These are phyloP conservation scores for Xylaria curta DNA, from an alignment of 495 filamentous ascomycete genomes.

Conservation along the genomic window DNA sequence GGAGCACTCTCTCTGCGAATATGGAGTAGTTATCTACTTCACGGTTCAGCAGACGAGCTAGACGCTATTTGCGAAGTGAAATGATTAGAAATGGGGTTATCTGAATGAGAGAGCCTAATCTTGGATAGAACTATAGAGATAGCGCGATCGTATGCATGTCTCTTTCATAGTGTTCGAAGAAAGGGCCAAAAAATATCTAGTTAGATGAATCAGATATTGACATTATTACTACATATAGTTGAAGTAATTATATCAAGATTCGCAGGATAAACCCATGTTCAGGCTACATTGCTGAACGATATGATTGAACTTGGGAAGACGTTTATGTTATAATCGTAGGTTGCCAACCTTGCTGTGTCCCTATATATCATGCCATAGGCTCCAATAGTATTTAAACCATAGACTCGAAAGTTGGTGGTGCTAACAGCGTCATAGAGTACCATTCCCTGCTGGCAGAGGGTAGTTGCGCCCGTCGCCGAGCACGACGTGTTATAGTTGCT, in stretches of 20 bases:
- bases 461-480: conserved; percentile 49
- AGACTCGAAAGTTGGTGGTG: conserved; percentile 48
- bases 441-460: conserved; percentile 67
- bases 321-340: conserved; percentile 60
- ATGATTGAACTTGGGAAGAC: conserved; percentile 62
- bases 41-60: background rate
- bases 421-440: conserved; percentile 59
- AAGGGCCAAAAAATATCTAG: background rate
- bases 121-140: background rate
- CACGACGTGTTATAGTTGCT: conserved; percentile 54
- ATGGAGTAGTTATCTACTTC: background rate
- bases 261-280: background rate
- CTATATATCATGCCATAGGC: conserved; percentile 50
- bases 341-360: conserved; percentile 57
- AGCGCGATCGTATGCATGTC: background rate
- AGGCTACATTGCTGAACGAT: conserved; percentile 43
- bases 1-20: background rate
- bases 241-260: background rate
- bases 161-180: background rate
- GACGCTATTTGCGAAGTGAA: background rate
- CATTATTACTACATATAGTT: background rate
- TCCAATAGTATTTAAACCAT: conserved; percentile 61
- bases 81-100: background rate
- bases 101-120: background rate
- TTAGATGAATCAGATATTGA: background rate